phyloP scores from a whole-genome alignment of 1,284 basidiomycete species.

The Leccinum subatratum region DNA sequence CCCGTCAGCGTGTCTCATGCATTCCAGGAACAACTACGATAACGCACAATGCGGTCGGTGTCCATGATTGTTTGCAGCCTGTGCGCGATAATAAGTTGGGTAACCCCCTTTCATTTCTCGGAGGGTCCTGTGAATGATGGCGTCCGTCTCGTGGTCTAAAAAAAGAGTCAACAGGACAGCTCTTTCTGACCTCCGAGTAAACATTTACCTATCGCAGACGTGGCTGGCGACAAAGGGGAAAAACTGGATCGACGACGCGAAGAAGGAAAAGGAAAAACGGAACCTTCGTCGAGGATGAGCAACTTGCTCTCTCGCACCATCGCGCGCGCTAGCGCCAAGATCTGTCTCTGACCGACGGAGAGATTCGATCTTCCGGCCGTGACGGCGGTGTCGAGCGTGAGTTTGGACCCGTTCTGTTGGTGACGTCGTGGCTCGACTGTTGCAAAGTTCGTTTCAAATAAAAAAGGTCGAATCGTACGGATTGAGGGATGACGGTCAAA shows the following conservation, averaged over 20 bases:
- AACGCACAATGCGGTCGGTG: constrained; percentile 33
- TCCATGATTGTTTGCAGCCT: constrained; percentile 37
- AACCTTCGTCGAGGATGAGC: constrained; percentile 35
- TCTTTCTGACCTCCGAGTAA: not conserved
- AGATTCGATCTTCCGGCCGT: constrained; percentile 61
- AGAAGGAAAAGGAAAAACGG: not conserved
- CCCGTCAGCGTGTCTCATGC: not conserved
- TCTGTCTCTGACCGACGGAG: constrained; percentile 69
- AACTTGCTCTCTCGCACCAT: constrained; percentile 31
- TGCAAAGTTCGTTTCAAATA: constrained; percentile 32
- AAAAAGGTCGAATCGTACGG: constrained; percentile 29
- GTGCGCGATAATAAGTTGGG: constrained; percentile 36
- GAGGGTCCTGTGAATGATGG: constrained; percentile 29
- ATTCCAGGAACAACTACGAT: not conserved
- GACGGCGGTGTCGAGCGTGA: constrained; percentile 36
- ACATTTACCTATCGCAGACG: constrained; percentile 3
- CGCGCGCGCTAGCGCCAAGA: constrained; percentile 43
- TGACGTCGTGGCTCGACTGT: constrained; percentile 29
- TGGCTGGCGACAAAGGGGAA: not conserved
- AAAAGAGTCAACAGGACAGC: not conserved
- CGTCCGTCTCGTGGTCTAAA: constrained; percentile 30
- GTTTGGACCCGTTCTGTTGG: constrained; percentile 16
- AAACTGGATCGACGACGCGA: constrained; percentile 3
- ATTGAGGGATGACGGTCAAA: constrained; percentile 61
- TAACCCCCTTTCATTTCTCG: constrained; percentile 30